Percentiles rank a stretch among this genome's conserved stretches.
Conservation (phyloP, 306 rosid species). For the Quercus variabilis region DNA sequence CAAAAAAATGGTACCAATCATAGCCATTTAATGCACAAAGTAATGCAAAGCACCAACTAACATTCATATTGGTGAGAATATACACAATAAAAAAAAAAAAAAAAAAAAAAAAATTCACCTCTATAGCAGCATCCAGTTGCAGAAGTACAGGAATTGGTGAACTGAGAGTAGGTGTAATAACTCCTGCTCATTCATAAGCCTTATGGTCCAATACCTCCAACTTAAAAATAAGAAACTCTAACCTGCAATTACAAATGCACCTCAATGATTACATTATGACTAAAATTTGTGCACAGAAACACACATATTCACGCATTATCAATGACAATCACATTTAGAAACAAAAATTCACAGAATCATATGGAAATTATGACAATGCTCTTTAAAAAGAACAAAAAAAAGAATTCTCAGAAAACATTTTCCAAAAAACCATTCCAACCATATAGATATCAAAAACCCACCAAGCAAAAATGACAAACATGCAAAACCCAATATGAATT, state of each 20-base stretch:
- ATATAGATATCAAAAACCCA: no score
- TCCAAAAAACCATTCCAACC: no score
- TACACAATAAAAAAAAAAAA: background rate
- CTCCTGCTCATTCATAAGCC: slow-evolving; percentile 94
- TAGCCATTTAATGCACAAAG: slow-evolving; percentile 5
- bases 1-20: slow-evolving; percentile 7
- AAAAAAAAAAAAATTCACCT: slow-evolving; percentile 39
- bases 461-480: no score
- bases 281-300: background rate
- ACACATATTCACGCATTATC: no score
- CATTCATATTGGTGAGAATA: background rate
- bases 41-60: background rate
- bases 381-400: no score
- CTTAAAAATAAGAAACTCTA: slow-evolving; percentile 82
- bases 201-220: slow-evolving; percentile 95
- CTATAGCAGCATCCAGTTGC: slow-evolving; percentile 73
- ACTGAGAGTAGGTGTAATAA: slow-evolving; percentile 84
- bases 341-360: no score
- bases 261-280: background rate
- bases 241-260: slow-evolving; percentile 39
- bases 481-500: no score
- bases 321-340: no score
- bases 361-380: no score
- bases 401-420: no score
- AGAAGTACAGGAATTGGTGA: slow-evolving; percentile 77